A percentile compares a stretch with the other conserved stretches of the same genome.
phyloP scores from a whole-genome alignment of 495 filamentous ascomycete species.

The Glutinoglossum americanum region DNA sequence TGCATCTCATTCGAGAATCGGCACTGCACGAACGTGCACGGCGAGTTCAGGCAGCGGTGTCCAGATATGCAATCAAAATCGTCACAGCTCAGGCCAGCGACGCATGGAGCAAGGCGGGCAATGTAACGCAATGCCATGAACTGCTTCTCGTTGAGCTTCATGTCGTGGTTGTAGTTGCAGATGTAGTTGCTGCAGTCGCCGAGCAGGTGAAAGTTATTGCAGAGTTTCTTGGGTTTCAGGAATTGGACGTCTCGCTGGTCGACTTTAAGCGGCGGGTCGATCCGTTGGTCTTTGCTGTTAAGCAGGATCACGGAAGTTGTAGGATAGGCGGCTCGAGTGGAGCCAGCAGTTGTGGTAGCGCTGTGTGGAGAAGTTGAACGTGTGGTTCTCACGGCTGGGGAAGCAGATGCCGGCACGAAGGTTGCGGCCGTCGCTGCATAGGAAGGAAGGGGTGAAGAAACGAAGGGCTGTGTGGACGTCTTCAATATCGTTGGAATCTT shows the following conservation, averaged over 20 bases:
- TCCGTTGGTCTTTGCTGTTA: constrained; percentile 53
- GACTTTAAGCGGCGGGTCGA: constrained; percentile 35
- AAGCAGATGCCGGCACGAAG: constrained; percentile 9
- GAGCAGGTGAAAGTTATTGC: constrained; percentile 67
- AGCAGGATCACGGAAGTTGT: constrained; percentile 28
- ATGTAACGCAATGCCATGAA: constrained; percentile 44
- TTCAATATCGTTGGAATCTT: constrained; percentile 14
- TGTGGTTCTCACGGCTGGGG: neutral
- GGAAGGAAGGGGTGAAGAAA: neutral
- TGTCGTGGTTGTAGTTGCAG: constrained; percentile 57
- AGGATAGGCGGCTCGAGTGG: constrained; percentile 19
- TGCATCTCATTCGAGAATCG: constrained; percentile 4
- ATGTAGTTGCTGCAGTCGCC: constrained; percentile 50
- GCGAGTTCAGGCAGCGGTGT: constrained; percentile 23
- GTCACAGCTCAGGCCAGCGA: constrained; percentile 49
- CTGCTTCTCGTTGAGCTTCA: constrained; percentile 45
- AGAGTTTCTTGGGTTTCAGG: constrained; percentile 50
- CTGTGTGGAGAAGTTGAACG: constrained; percentile 12
- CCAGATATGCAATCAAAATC: constrained; percentile 68
- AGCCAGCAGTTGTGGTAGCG: constrained; percentile 20
- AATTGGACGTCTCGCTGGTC: constrained; percentile 36
- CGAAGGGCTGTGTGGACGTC: too few species aligned
- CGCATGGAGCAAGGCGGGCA: constrained; percentile 60
- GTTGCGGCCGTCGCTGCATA: constrained; percentile 13
- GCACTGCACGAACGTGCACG: constrained; percentile 3